Conservation (phyloP, 2,329 filamentous ascomycete species). For the Alternaria metachromatica region DNA sequence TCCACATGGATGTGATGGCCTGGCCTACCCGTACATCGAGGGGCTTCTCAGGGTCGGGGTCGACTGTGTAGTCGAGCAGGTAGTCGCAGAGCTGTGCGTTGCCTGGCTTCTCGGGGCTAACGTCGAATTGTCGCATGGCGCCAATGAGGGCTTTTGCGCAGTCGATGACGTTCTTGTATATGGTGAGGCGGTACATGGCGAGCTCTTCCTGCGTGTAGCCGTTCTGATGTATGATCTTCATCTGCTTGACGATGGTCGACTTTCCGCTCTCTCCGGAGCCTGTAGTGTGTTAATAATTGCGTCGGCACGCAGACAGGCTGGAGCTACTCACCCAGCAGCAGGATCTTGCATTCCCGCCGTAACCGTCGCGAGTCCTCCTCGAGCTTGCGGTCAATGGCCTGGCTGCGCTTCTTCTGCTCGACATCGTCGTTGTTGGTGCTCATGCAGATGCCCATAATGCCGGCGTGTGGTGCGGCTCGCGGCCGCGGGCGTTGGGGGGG, state of each 20-base stretch:
- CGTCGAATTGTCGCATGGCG: constrained; percentile 90
- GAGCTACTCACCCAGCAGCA: constrained; percentile 78
- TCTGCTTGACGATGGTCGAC: constrained; percentile 99
- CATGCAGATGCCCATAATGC: constrained; percentile 90
- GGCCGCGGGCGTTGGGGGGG: constrained; percentile 35
- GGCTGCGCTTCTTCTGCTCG: constrained; percentile 94
- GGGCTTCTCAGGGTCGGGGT: constrained; percentile 85
- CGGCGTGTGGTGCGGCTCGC: constrained; percentile 35
- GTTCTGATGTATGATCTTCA: constrained; percentile 99
- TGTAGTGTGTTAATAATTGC: constrained; percentile 52
- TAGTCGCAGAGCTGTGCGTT: constrained; percentile 80
- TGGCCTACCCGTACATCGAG: constrained; percentile 82
- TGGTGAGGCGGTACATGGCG: constrained; percentile 90
- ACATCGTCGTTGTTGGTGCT: constrained; percentile 85
- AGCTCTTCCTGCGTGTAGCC: constrained; percentile 95
- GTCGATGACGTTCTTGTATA: constrained; percentile 98
- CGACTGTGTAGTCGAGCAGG: constrained; percentile 84
- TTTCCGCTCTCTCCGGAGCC: constrained; percentile 98
- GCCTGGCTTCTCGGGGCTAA: constrained; percentile 74
- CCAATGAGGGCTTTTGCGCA: constrained; percentile 92
- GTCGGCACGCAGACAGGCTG: not conserved
- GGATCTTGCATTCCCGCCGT: constrained; percentile 97
- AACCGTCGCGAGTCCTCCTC: constrained; percentile 94
- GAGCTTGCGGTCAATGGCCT: constrained; percentile 90
- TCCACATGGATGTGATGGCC: constrained; percentile 88